Evolutionary conservation across 140 eudicot genomes (phyloP).

Genomic region (Flaveria floridana): DNA sequence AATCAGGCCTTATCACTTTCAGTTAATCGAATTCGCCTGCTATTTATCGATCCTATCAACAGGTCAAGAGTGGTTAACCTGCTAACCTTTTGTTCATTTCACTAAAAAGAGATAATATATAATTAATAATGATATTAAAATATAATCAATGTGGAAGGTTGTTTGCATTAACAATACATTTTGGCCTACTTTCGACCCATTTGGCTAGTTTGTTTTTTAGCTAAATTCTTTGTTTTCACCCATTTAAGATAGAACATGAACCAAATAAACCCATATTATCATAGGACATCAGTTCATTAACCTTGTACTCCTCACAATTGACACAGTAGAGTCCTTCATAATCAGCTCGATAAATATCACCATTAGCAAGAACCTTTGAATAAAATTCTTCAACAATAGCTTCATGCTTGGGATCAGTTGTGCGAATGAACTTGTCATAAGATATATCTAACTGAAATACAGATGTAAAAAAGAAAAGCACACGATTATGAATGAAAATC

Average conservation of each 20-base stretch:
- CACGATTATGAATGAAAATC: background rate
- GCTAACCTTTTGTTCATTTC: background rate
- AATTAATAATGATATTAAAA: background rate
- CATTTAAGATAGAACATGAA: background rate
- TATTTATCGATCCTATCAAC: too few relatives aligned
- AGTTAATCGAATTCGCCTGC: too few relatives aligned
- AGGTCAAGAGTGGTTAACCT: background rate
- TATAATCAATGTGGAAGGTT: background rate
- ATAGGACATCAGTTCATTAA: conserved; percentile 24
- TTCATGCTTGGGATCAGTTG: conserved; percentile 84
- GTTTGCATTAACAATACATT: conserved; percentile 4
- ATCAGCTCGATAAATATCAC: conserved; percentile 93
- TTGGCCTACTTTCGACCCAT: background rate
- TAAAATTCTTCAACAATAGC: conserved; percentile 86
- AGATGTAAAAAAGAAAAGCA: conserved; percentile 21
- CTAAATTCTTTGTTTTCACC: conserved; percentile 5
- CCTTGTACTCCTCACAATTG: conserved; percentile 98
- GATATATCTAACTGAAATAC: conserved; percentile 71
- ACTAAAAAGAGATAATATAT: background rate
- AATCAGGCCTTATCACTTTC: too few relatives aligned
- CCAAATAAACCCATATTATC: background rate
- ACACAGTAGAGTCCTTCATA: conserved; percentile 96
- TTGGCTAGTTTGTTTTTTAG: background rate
- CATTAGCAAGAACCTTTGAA: conserved; percentile 81
- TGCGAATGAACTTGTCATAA: conserved; percentile 89